Percentiles rank a stretch among this genome's conserved stretches.
Conservation (phyloP, 352 stramenopile genomes). For the Globisporangium apiculatum region DNA sequence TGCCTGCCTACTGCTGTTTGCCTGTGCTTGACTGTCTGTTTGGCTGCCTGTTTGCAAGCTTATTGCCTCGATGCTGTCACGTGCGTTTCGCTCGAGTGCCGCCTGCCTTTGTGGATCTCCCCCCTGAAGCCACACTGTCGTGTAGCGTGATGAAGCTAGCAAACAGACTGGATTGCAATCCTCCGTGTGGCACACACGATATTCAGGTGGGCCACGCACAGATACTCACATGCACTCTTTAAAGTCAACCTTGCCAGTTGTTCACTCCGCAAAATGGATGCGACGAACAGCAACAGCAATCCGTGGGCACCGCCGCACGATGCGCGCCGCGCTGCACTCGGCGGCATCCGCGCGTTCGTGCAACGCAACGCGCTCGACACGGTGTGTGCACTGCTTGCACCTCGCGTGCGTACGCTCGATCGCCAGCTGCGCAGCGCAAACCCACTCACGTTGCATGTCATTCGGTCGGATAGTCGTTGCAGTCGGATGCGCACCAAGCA, state of each 20-base stretch:
- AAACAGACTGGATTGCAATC: too few relatives aligned
- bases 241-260: too few relatives aligned
- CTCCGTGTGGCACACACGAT: too few relatives aligned
- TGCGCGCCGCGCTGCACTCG: constrained; percentile 20
- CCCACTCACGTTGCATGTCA: not conserved
- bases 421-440: not conserved
- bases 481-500: not conserved
- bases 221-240: too few relatives aligned
- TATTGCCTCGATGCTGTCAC: too few relatives aligned
- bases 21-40: not conserved
- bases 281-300: constrained; percentile 18
- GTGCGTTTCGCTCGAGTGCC: too few relatives aligned
- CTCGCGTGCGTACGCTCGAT: not conserved
- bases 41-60: too few relatives aligned
- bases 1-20: not conserved
- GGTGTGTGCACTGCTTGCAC: not conserved
- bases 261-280: not conserved
- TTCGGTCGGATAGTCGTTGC: not conserved
- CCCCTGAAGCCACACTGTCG: too few relatives aligned
- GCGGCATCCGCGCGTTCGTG: constrained; percentile 33
- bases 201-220: too few relatives aligned
- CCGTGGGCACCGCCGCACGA: constrained; percentile 19
- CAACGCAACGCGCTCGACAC: constrained; percentile 22
- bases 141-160: too few relatives aligned
- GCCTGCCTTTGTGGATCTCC: too few relatives aligned